Evolutionary conservation across 768 basidiomycete species (phyloP).

Genomic region (Hirschioporus abietinus): DNA sequence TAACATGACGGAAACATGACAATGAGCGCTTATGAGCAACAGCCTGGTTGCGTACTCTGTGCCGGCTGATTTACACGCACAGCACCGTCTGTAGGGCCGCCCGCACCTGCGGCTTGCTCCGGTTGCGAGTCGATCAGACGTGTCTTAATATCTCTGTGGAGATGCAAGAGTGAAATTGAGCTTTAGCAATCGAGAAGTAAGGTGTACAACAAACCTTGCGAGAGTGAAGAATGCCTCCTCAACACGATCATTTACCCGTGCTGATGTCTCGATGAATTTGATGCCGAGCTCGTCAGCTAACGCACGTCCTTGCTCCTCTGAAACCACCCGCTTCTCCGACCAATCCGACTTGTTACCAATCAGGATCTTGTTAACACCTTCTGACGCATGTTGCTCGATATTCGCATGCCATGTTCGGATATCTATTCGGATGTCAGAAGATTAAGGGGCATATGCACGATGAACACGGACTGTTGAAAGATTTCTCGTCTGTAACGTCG

Average conservation of each 20-base stretch:
- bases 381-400: slow-evolving; percentile 97
- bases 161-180: not conserved
- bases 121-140: slow-evolving; percentile 93
- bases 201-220: slow-evolving; percentile 64
- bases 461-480: slow-evolving; percentile 83
- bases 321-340: slow-evolving; percentile 91
- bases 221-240: slow-evolving; percentile 98
- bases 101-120: slow-evolving; percentile 40
- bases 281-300: slow-evolving; percentile 93
- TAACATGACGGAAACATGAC: not conserved
- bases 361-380: slow-evolving; percentile 98
- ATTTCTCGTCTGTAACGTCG: slow-evolving; percentile 91
- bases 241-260: slow-evolving; percentile 95
- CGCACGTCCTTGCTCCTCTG: slow-evolving; percentile 86
- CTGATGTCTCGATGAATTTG: slow-evolving; percentile 96
- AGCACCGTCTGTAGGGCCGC: slow-evolving; percentile 44
- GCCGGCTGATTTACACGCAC: slow-evolving; percentile 60
- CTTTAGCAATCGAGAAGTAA: not conserved
- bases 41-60: slow-evolving; percentile 28
- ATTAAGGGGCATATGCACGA: slow-evolving; percentile 11
- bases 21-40: slow-evolving; percentile 41
- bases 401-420: slow-evolving; percentile 98
- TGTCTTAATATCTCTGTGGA: slow-evolving; percentile 87
- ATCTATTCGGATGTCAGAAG: slow-evolving; percentile 46
- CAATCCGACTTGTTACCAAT: slow-evolving; percentile 99